Evolutionary conservation across 495 filamentous ascomycete genomes (phyloP).

Genomic region (Pseudoneurospora amorphoporcata): DNA sequence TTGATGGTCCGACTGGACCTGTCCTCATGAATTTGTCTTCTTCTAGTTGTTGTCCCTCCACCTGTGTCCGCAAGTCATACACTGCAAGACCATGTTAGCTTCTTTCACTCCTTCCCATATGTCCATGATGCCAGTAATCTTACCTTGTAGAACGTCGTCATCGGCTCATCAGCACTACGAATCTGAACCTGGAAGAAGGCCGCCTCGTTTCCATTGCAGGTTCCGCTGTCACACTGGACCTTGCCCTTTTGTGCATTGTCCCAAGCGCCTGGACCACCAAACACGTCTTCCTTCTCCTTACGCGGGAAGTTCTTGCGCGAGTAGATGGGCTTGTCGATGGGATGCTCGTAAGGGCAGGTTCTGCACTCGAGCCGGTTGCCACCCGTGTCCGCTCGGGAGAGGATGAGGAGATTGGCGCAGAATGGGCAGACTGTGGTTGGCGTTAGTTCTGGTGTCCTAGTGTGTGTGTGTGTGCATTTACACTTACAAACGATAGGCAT

Average conservation of each 20-base stretch:
- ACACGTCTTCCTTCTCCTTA: slow-evolving; percentile 83
- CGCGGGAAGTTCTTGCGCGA: slow-evolving; percentile 66
- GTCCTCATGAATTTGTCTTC: not conserved
- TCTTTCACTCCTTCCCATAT: not conserved
- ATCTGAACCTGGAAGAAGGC: slow-evolving; percentile 97
- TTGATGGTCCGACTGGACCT: not conserved
- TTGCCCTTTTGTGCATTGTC: slow-evolving; percentile 72
- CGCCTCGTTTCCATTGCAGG: slow-evolving; percentile 68
- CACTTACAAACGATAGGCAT: slow-evolving; percentile 61
- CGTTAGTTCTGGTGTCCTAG: slow-evolving; percentile 3
- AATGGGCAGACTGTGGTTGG: slow-evolving; percentile 70
- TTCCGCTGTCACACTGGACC: slow-evolving; percentile 67
- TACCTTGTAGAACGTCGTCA: slow-evolving; percentile 93
- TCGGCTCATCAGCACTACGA: slow-evolving; percentile 94
- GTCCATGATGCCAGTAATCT: slow-evolving; percentile 5
- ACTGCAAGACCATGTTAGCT: slow-evolving; percentile 31
- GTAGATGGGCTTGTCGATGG: slow-evolving; percentile 60
- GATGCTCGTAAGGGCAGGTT: slow-evolving; percentile 81
- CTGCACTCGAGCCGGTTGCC: slow-evolving; percentile 75
- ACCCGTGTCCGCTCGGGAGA: slow-evolving; percentile 35
- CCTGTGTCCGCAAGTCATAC: slow-evolving; percentile 45
- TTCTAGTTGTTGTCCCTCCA: slow-evolving; percentile 45
- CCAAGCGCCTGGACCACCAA: slow-evolving; percentile 79
- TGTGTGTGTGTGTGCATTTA: not conserved
- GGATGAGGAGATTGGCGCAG: slow-evolving; percentile 81